A percentile compares a stretch with the other conserved stretches of the same genome.
Evolutionary conservation across 345 rosid genomes (phyloP).

Genomic region (Citropsis articulata): DNA sequence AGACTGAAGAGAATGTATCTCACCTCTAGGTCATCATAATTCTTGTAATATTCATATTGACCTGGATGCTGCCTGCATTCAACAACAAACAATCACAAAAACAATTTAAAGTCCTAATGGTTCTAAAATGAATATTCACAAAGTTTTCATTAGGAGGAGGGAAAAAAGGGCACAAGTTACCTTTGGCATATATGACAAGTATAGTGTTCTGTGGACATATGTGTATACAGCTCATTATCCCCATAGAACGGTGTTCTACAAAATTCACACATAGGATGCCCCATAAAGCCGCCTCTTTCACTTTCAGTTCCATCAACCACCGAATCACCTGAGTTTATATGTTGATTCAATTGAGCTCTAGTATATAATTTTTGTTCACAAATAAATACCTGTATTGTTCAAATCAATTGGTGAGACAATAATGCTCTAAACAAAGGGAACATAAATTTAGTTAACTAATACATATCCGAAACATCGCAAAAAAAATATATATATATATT

Average conservation of each 20-base stretch:
- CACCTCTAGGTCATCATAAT: conserved; percentile 92
- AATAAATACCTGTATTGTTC: conserved; percentile 62
- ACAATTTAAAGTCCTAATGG: neutral
- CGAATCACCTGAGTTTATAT: conserved; percentile 81
- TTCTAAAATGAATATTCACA: neutral
- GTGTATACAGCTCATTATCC: conserved; percentile 84
- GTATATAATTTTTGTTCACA: conserved; percentile 88
- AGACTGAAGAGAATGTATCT: conserved; percentile 14
- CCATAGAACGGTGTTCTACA: conserved; percentile 88
- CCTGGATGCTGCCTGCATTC: conserved; percentile 84
- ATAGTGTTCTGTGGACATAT: conserved; percentile 90
- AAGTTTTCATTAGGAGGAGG: neutral
- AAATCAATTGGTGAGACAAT: conserved; percentile 9
- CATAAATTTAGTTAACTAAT: neutral
- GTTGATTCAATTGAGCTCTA: conserved; percentile 81
- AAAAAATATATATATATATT: neutral
- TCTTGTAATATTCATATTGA: conserved; percentile 79
- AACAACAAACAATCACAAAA: neutral
- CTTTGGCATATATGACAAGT: conserved; percentile 95
- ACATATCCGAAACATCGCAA: neutral
- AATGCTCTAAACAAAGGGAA: neutral
- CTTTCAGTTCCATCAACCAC: conserved; percentile 96
- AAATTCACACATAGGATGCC: conserved; percentile 94
- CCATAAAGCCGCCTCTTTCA: conserved; percentile 93
- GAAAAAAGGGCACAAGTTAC: conserved; percentile 28